Base-by-base conservation (phyloP, 495 filamentous ascomycete genomes). In the Tuber borchii region DNA sequence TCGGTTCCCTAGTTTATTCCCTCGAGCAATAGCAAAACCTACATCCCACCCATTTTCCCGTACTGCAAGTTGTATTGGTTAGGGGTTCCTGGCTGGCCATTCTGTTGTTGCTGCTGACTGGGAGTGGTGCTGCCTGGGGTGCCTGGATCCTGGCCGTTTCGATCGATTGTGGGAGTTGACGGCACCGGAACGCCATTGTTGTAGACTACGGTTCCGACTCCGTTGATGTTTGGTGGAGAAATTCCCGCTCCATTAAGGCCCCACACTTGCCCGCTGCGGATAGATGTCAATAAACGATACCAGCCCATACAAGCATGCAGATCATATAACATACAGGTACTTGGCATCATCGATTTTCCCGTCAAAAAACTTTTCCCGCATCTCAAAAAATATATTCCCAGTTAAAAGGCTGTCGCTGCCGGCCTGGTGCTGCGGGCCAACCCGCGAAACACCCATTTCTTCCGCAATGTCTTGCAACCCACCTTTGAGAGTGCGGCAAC, bases 381-480 rank as follows among this genome's bases (percentile, higher is more conserved):
- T 89, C 81, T 92, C 91, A 87, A 94, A 97, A 85, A 97, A 99
- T 31, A 97, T 91, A 82, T 93, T 92, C 42, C 95, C 95, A 0
- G 95, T 98, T 26, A 99, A 87, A 75, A 97, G 87, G 70, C 93
- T 94, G 84, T 98, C 95, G 19, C 91, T 93, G 3, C 96, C 95
- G 19, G 94, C 94, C 82, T 94, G 93, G 84, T 99, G 96, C 70
- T 93, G 91, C 31, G 88, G 87, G 31, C 95, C 95, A 40, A 95
- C 86, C 69, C 95, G 88, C 85, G 94, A 93, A 73, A 97, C 89
- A 76, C 93, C 93, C 70, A 99, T 90, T 73, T 93, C 91, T 69
- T 99, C 95, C 1, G 94, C 95, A 77, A 99, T 93, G 81, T 94
- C 92, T 83, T 97, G 94, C 37, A 99, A 87, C 14, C 93, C 93